These are phyloP conservation scores for Erysimum cheiranthoides DNA, from an alignment of 345 rosid species.

Conservation along the genomic window DNA sequence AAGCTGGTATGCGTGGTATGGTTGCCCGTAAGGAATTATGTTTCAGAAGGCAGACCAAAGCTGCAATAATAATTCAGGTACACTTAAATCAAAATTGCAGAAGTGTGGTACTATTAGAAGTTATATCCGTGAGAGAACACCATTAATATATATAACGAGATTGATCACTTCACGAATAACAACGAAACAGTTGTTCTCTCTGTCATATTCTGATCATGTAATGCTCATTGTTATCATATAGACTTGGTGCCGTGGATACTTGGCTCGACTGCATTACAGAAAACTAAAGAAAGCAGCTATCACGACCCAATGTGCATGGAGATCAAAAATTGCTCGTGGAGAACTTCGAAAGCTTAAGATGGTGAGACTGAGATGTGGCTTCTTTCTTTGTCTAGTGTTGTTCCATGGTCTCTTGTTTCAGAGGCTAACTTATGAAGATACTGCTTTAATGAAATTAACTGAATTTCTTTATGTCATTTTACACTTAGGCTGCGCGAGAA, in stretches of 20 bases:
- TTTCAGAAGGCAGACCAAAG: slow-evolving; percentile 77
- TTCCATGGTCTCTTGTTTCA: slow-evolving; percentile 13
- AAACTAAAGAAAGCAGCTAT: slow-evolving; percentile 83
- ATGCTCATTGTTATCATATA: slow-evolving; percentile 42
- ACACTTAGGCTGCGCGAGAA: slow-evolving; percentile 91
- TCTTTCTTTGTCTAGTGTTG: slow-evolving; percentile 30
- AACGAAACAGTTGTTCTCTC: slow-evolving; percentile 24
- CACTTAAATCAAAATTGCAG: background rate
- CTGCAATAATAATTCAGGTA: slow-evolving; percentile 86
- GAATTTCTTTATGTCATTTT: slow-evolving; percentile 20
- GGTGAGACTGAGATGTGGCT: slow-evolving; percentile 61
- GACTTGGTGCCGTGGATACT: slow-evolving; percentile 84
- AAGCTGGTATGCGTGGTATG: slow-evolving; percentile 95
- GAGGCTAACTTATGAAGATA: background rate
- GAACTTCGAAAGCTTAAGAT: slow-evolving; percentile 95
- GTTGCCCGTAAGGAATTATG: slow-evolving; percentile 80
- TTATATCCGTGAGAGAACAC: slow-evolving; percentile 25
- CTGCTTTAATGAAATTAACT: slow-evolving; percentile 5
- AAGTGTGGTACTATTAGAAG: slow-evolving; percentile 5
- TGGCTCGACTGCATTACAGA: slow-evolving; percentile 64
- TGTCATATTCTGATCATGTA: slow-evolving; percentile 20
- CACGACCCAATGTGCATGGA: slow-evolving; percentile 93
- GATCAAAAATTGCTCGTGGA: slow-evolving; percentile 87
- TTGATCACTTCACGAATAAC: background rate
- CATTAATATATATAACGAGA: slow-evolving; percentile 28